These are phyloP conservation scores for Cercospora zeae-maydis DNA, from an alignment of 2,329 filamentous ascomycete species.

Conservation along the genomic window DNA sequence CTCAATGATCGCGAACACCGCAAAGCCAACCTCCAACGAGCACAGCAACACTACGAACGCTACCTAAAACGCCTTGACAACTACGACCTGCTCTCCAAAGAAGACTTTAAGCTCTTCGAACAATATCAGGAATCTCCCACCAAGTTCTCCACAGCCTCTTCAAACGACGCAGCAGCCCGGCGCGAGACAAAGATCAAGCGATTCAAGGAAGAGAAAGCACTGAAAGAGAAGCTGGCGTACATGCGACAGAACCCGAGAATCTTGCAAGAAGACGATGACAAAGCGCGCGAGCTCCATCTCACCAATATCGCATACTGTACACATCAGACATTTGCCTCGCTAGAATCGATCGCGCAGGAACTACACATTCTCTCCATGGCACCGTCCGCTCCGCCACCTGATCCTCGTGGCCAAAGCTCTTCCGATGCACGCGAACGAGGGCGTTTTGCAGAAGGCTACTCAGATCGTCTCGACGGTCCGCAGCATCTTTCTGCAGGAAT, in stretches of 20 bases:
- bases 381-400: slow-evolving; percentile 51
- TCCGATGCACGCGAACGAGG: slow-evolving; percentile 50
- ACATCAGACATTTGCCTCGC: slow-evolving; percentile 76
- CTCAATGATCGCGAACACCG: slow-evolving; percentile 59
- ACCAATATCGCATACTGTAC: slow-evolving; percentile 69
- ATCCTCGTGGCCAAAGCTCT: slow-evolving; percentile 34
- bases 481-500: slow-evolving; percentile 51
- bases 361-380: slow-evolving; percentile 75
- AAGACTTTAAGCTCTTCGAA: slow-evolving; percentile 67
- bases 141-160: slow-evolving; percentile 69
- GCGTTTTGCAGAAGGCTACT: slow-evolving; percentile 53
- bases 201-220: slow-evolving; percentile 78
- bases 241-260: slow-evolving; percentile 57
- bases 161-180: slow-evolving; percentile 63
- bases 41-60: slow-evolving; percentile 69
- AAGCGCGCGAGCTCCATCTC: slow-evolving; percentile 74
- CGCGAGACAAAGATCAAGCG: slow-evolving; percentile 81
- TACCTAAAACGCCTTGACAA: slow-evolving; percentile 74
- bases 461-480: slow-evolving; percentile 69
- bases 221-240: slow-evolving; percentile 78
- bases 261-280: slow-evolving; percentile 74
- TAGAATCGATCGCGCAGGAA: slow-evolving; percentile 86
- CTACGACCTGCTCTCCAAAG: slow-evolving; percentile 66
- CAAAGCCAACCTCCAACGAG: slow-evolving; percentile 57
- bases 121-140: slow-evolving; percentile 67